Evolutionary conservation across 345 rosid species (phyloP).

Genomic region (Eucalyptus pumila): DNA sequence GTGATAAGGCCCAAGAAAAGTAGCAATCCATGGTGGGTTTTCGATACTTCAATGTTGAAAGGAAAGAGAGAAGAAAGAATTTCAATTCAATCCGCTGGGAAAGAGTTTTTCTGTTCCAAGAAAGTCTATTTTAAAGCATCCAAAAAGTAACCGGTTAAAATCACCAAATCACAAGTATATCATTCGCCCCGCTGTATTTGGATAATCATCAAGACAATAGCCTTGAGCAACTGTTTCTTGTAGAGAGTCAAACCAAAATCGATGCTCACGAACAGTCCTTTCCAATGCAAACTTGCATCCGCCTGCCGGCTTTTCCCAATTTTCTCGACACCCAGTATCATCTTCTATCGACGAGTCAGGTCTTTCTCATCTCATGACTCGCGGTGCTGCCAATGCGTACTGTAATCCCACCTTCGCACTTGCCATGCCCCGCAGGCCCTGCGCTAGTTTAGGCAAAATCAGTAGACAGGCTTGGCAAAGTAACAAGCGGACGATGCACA

Average conservation of each 20-base stretch:
- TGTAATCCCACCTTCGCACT: background rate
- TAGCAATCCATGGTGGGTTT: background rate
- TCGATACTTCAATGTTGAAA: background rate
- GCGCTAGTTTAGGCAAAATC: background rate
- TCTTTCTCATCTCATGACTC: background rate
- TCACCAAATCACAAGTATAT: background rate
- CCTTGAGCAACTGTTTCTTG: background rate
- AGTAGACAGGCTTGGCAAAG: background rate
- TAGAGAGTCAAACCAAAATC: background rate
- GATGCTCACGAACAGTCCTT: background rate
- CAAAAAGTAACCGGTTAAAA: background rate
- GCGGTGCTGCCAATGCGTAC: background rate
- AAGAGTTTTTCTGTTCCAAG: background rate
- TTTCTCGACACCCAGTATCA: background rate
- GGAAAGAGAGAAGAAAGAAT: background rate
- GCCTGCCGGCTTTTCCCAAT: background rate
- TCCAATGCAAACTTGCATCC: background rate
- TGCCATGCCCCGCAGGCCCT: background rate
- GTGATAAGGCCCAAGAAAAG: background rate
- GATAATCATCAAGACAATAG: background rate
- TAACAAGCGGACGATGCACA: background rate
- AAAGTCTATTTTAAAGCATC: background rate
- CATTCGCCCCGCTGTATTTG: background rate
- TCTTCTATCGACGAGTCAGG: background rate
- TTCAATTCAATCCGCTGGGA: background rate